These are phyloP conservation scores for Pseudocercospora fuligena DNA, from an alignment of 2,329 filamentous ascomycete species.

Conservation along the genomic window DNA sequence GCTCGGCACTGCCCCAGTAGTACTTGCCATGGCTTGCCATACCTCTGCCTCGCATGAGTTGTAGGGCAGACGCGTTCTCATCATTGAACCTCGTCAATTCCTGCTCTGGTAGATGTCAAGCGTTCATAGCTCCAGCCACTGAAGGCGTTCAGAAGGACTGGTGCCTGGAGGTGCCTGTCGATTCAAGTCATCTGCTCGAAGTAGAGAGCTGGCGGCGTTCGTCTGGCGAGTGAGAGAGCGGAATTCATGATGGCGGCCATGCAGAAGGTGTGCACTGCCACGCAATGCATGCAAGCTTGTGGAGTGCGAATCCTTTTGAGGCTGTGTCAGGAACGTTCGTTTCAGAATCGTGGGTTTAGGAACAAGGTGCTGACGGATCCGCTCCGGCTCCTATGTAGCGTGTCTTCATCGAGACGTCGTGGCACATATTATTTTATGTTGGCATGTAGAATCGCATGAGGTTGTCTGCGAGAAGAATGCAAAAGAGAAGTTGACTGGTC, in stretches of 20 bases:
- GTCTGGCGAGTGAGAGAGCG: not conserved
- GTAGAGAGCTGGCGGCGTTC: slow-evolving; percentile 2
- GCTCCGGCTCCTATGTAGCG: not conserved
- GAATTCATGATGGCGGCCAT: not conserved
- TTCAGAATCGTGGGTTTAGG: slow-evolving; percentile 3
- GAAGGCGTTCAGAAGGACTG: slow-evolving; percentile 8
- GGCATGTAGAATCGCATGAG: not conserved
- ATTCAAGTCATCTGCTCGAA: not conserved
- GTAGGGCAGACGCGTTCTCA: not conserved
- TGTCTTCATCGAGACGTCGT: not conserved
- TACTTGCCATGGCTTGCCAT: not conserved
- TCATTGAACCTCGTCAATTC: not conserved
- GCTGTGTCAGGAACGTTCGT: slow-evolving; percentile 9
- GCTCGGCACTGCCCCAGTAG: not conserved
- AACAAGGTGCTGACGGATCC: slow-evolving; percentile 2
- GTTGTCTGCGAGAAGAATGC: not conserved
- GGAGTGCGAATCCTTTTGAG: slow-evolving; percentile 7
- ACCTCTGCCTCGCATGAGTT: not conserved
- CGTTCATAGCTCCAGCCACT: not conserved
- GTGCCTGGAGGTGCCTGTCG: not conserved
- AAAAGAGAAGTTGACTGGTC: not conserved
- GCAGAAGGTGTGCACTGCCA: slow-evolving; percentile 5
- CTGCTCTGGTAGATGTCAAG: not conserved
- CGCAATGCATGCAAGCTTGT: slow-evolving; percentile 10
- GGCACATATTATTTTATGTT: not conserved